Evolutionary conservation across 441 rosid genomes (phyloP), one percentile per base, ranked within the genome.

Genomic region (Corymbia calophylla): DNA sequence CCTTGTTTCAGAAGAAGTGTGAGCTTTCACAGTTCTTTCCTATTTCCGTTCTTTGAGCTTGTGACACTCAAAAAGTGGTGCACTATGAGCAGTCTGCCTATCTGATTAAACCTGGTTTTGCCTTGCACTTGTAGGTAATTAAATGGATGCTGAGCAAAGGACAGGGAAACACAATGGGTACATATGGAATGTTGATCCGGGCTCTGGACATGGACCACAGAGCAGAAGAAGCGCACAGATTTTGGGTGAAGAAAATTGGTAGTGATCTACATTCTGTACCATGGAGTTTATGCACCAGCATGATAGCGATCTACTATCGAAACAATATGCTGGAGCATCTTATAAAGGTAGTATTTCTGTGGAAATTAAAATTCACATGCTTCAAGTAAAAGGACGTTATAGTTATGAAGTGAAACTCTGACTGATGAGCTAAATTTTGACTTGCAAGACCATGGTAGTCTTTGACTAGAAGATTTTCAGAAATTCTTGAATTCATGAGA

Each of bases 81-180:
- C 84, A 39, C 84, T 44, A 77, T 44, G 51, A 44, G 87, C 55
- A 35, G 39, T 80, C 66, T 0, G 55, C 35, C 48, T 35, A 27
- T 77, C 84, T 25, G 44, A 80, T 60, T 15, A 62, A 53, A 32
- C 29, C 21, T 25, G 77, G 58, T 87, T 87, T 53, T 35, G 32
- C 66, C 18, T 21, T 85, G 87, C 87, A 70, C 88, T 68, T 86
- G 62, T 86, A 97, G 99, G 98, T 98, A 85, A 96, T 98, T 86
- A 97, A 97, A 92, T 98, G 99, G 99, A 96, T 98, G 94, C 94
- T 98, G 89, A 98, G 99, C 96, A 98, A 97, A 93, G 99, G 99
- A 86, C 99, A 97, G 91, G 99, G 98, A 91, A 94, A 93, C 89
- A 98, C 99, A 81, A 93, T 95, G 94, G 99, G 98, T 90, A 96